Base-by-base conservation (phyloP, 257 asterid genomes). In the Lycium ferocissimum region DNA sequence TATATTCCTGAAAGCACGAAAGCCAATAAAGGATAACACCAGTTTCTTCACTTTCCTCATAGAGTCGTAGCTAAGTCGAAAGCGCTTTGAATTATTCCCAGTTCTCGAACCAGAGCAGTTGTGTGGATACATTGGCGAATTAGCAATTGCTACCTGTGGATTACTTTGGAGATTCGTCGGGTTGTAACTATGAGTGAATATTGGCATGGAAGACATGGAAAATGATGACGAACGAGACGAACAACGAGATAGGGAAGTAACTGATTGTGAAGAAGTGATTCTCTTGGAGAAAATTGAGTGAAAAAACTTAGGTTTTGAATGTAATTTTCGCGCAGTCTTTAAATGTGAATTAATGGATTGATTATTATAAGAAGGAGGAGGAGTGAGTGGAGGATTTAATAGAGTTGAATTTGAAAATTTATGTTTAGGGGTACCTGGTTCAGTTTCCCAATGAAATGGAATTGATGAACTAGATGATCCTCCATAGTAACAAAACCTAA, bases 401-500 rank as follows among this genome's bases (percentile, higher is more conserved):
- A 26, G 7, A 26, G 88, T 88, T 40, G 92, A 89, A 88, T 76
- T 49, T 83, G 85, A 84, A 59, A 79, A 63, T 69, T 79, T 63
- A 86, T 93, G 93, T 66, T 92, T 93, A 0, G 98, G 98, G 40
- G 98, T 94, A 1, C 98, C 98, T 54, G 98, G 97, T 86, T 83
- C 88, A 12, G 98, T 92, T 82, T 94, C 98, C 98, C 98, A 94
- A 84, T 49, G 6, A 90, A 94, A 94, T 3, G 97, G 98, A 65
- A 94, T 90, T 2, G 95, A 83, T 2, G 95, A 83, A n/a, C 97
- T 92, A 63, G 91, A 43, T 38, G 78, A 89, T 54, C 91, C 96
- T 54, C 90, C 96, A 83, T 90, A 93, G 87, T 93, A 93, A 85
- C 86, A 79, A 53, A 91, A 92, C 71, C 92, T 57, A 88, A 89